A percentile compares a stretch with the other conserved stretches of the same genome.
Evolutionary conservation across 169 alveolate species (phyloP).

Genomic region (Plasmodium vivax): DNA sequence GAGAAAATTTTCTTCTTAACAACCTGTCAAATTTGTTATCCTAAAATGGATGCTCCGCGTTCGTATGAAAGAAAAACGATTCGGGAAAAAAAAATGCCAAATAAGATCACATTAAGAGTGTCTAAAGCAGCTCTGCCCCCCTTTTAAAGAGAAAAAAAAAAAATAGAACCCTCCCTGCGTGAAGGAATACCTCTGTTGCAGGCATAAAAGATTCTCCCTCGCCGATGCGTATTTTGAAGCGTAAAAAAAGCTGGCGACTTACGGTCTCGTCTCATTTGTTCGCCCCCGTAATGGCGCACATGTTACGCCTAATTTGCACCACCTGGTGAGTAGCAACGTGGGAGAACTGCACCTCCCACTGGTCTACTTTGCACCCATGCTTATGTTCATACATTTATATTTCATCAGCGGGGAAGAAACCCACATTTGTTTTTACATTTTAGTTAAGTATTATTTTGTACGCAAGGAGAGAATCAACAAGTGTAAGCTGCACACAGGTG

Average conservation of each 20-base stretch:
- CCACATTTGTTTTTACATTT: not conserved
- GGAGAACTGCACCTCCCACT: not conserved
- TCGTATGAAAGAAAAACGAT: not conserved
- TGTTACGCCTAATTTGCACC: not conserved
- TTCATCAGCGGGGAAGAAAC: not conserved
- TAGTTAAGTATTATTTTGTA: not conserved
- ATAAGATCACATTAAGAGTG: not conserved
- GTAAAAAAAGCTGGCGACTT: not conserved
- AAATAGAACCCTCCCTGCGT: not conserved
- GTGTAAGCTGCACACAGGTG: not conserved
- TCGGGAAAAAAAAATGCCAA: not conserved
- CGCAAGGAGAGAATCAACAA: not conserved
- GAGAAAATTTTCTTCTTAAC: not conserved
- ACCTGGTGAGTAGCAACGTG: not conserved
- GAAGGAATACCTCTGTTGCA: not conserved
- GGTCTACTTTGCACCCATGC: not conserved
- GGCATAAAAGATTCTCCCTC: not conserved
- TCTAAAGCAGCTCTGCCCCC: not conserved
- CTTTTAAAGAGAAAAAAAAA: not conserved
- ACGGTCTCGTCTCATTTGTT: not conserved
- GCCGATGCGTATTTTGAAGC: not conserved
- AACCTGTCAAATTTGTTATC: not conserved
- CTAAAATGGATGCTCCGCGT: not conserved
- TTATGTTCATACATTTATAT: not conserved
- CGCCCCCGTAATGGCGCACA: not conserved